phyloP scores from a whole-genome alignment of 2,329 filamentous ascomycete species.

The Fusarium longipes region DNA sequence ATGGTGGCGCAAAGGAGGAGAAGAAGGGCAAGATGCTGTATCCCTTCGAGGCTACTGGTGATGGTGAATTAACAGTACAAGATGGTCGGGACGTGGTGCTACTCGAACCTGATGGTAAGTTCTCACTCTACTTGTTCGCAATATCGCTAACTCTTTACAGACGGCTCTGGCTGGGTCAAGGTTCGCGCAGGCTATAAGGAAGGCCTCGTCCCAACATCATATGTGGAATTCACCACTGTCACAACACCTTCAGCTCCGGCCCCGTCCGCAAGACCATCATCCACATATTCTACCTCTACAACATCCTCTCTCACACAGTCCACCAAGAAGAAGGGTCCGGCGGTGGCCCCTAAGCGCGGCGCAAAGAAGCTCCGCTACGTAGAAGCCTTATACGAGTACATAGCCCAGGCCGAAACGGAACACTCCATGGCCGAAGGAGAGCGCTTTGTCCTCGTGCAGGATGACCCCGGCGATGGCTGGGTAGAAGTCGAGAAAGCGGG shows the following conservation, averaged over 20 bases:
- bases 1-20: slow-evolving; percentile 55
- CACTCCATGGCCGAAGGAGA: slow-evolving; percentile 93
- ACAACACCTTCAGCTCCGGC: slow-evolving; percentile 56
- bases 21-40: slow-evolving; percentile 91
- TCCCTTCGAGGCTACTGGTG: slow-evolving; percentile 80
- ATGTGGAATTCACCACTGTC: slow-evolving; percentile 74
- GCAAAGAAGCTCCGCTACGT: slow-evolving; percentile 96
- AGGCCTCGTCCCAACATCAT: slow-evolving; percentile 88
- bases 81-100: slow-evolving; percentile 84
- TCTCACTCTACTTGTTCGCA: neutral
- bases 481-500: slow-evolving; percentile 95
- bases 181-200: slow-evolving; percentile 79
- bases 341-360: slow-evolving; percentile 88
- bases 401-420: slow-evolving; percentile 85
- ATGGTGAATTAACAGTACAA: slow-evolving; percentile 82
- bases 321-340: slow-evolving; percentile 87
- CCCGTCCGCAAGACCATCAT: slow-evolving; percentile 71
- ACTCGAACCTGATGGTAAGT: slow-evolving; percentile 87
- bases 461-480: slow-evolving; percentile 94
- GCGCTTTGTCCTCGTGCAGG: slow-evolving; percentile 87
- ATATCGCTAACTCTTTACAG: slow-evolving; percentile 59
- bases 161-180: slow-evolving; percentile 92
- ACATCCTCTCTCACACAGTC: slow-evolving; percentile 50
- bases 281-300: slow-evolving; percentile 79
- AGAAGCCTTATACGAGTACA: slow-evolving; percentile 92